phyloP scores from a whole-genome alignment of 2,329 filamentous ascomycete genomes.

The Fusarium sp. region DNA sequence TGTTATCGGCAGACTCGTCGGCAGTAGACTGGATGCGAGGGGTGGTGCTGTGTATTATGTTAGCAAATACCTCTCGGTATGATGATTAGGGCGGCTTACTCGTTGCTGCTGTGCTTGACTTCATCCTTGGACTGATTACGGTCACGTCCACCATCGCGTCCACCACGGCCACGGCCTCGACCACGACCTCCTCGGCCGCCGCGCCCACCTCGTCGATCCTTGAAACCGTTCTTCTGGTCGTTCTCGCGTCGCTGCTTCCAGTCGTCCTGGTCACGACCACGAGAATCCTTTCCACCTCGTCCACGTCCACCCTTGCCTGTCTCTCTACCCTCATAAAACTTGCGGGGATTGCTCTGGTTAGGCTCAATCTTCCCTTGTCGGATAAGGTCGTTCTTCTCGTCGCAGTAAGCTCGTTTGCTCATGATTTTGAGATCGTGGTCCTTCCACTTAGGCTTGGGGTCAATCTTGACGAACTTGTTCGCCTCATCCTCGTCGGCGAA shows the following conservation, averaged over 20 bases:
- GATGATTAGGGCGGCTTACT: slow-evolving; percentile 29
- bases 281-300: slow-evolving; percentile 48
- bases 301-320: slow-evolving; percentile 51
- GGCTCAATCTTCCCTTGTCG: slow-evolving; percentile 74
- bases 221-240: slow-evolving; percentile 69
- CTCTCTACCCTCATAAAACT: slow-evolving; percentile 61
- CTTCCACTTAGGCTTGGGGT: slow-evolving; percentile 86
- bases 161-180: slow-evolving; percentile 52
- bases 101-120: slow-evolving; percentile 40
- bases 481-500: slow-evolving; percentile 83
- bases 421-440: slow-evolving; percentile 81
- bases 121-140: slow-evolving; percentile 46
- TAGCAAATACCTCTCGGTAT: slow-evolving; percentile 2
- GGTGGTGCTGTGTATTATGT: slow-evolving; percentile 32
- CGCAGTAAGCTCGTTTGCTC: slow-evolving; percentile 87
- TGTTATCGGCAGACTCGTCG: slow-evolving; percentile 50
- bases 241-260: slow-evolving; percentile 72
- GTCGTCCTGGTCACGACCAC: slow-evolving; percentile 61
- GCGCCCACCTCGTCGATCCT: slow-evolving; percentile 56
- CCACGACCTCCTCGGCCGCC: slow-evolving; percentile 56
- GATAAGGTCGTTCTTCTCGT: slow-evolving; percentile 79
- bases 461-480: slow-evolving; percentile 80
- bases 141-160: slow-evolving; percentile 53
- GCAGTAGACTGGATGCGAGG: slow-evolving; percentile 58
- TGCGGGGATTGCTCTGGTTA: slow-evolving; percentile 53